Base-by-base conservation (phyloP, 2,329 filamentous ascomycete genomes). In the Aspergillus hortae region DNA sequence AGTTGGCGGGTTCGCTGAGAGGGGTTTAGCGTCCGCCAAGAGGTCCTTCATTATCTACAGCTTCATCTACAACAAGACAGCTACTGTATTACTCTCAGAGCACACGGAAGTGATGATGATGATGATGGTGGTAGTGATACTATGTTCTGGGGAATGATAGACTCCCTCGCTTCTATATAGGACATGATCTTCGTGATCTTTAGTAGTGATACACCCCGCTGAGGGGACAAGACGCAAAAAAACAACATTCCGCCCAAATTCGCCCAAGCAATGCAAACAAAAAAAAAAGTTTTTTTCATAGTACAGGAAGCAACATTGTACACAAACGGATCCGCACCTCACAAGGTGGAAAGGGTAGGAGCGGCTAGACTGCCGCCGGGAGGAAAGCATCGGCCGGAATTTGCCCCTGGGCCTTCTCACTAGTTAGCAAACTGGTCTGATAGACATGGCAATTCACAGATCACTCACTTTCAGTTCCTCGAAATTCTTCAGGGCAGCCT, bases 401-500 rank as follows among this genome's bases (percentile, higher is more conserved):
- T 57, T 77, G 59, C 23, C 67, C 68, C 53, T 72, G 67, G 3
- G 64, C 60, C 69, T 71, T 50, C 17, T 27, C 12, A 36, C n/a
- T 6, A 15, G 44, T 72, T 56, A 70, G 64, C 49, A 44, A 51
- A 32, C 12, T 10, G 1, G 10, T n/a, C 30, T n/a, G 17, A 42
- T 36, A 12, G 6, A n/a, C 14, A 44, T 9, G 27, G 14, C 15
- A 30, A 19, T 21, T 12, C 9, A 3, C 11, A 23, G 35, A 62
- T 38, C 5, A 38, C 77, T 67, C 76, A 88, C 89, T 78, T 86
- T 90, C 52, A 89, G 85, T 59, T 86, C 81, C 56, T 86, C 81
- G 66, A 96, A 96, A 30, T 89, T 83, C 49, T 80, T 76, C 59
- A 92, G 74, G 2, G 92, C 92, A 58, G 82, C 81, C 35, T 88